Base-by-base conservation (phyloP, 306 rosid genomes). In the Luffa acutangula region DNA sequence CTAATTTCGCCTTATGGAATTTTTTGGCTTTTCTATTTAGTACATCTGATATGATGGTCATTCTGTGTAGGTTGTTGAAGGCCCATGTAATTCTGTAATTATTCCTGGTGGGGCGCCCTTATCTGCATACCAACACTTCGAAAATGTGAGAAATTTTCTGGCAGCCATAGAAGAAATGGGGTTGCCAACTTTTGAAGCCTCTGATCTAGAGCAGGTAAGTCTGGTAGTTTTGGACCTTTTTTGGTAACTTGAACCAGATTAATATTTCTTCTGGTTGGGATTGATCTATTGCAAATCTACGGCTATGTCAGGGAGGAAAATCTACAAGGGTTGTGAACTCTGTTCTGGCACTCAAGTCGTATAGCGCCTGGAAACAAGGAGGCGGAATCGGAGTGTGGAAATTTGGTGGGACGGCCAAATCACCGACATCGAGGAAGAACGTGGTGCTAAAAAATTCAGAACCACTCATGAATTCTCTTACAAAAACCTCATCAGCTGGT, bases 181-280 rank as follows among this genome's bases (percentile, higher is more conserved):
- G 59, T 88, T 93, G 85, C 96, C 99, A 63, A 80, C 90, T 75
- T 96, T 93, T 80, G 97, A 91, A 84, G 90, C 90, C 81, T 93
- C 92, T 74, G 99, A 93, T 87, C 83, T 96, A 84, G 97, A 89
- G 82, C 91, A 91, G 93, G 98, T 90, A 37, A 41, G 67, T 84
- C 8, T 43, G 39, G 45, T 69, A 51, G 34, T 72, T 78, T 66
- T 21, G 14, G 66, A 64, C 71, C 56, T 25, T 46, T 48, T 66
- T 66, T 18, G 57, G 12, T 72, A 72, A 48, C n/a, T 46, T 71
- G 76, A 71, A 71, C 39, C 21, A 71, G 53, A 71, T 12, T 49
- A 1, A 49, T 33, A 17, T 52, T 25, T 72, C 41, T 72, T 72
- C 57, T 72, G 58, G 58, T 48, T 25, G 77, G 25, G 25, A 48